Evolutionary conservation across 1,284 basidiomycete genomes (phyloP).

Genomic region (Naganishia liquefaciens): DNA sequence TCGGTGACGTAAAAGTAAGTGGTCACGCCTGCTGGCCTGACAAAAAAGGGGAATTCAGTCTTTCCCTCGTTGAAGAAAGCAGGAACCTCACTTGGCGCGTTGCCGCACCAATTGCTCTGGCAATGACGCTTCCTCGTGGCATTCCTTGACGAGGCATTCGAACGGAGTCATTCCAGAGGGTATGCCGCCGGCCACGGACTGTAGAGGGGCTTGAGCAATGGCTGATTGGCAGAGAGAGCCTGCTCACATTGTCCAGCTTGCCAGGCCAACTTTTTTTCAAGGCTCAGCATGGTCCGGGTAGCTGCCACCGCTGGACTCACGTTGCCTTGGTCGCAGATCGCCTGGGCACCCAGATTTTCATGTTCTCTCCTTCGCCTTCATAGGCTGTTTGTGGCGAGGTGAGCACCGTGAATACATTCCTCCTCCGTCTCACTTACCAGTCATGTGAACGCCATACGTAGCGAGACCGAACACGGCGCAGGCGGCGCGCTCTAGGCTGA

Average conservation of each 20-base stretch:
- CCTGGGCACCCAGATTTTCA: slow-evolving; percentile 82
- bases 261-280: slow-evolving; percentile 63
- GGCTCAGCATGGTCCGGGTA: not conserved
- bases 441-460: slow-evolving; percentile 65
- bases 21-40: slow-evolving; percentile 38
- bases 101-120: slow-evolving; percentile 63
- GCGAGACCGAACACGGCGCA: slow-evolving; percentile 85
- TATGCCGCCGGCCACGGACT: slow-evolving; percentile 60
- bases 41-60: no score
- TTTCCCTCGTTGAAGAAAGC: slow-evolving; percentile 27
- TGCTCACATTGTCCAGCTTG: slow-evolving; percentile 47
- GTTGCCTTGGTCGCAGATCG: slow-evolving; percentile 84
- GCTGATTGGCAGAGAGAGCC: not conserved
- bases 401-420: not conserved
- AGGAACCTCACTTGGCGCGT: slow-evolving; percentile 63
- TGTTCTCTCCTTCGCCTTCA: slow-evolving; percentile 49
- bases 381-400: slow-evolving; percentile 38
- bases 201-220: slow-evolving; percentile 27
- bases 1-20: slow-evolving; percentile 64
- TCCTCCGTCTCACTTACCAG: slow-evolving; percentile 36
- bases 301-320: slow-evolving; percentile 54
- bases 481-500: slow-evolving; percentile 85
- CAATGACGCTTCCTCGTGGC: slow-evolving; percentile 86
- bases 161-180: slow-evolving; percentile 69
- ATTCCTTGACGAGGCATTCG: slow-evolving; percentile 84